Percentiles rank a stretch among this genome's conserved stretches.
phyloP scores from a whole-genome alignment of 495 filamentous ascomycete genomes.

The Penicillium turbatum region DNA sequence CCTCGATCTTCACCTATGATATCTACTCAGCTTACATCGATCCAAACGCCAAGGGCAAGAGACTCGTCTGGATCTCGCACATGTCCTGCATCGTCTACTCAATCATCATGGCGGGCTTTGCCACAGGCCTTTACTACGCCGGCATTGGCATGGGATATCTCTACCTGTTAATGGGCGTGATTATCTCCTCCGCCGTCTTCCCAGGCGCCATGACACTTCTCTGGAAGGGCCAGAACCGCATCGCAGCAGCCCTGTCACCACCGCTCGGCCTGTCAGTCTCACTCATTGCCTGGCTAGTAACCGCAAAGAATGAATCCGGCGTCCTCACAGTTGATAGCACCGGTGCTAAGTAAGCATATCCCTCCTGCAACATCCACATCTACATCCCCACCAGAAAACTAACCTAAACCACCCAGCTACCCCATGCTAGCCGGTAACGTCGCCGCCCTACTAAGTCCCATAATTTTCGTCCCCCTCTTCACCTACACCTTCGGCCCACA shows the following conservation, averaged over 20 bases:
- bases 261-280: slow-evolving; percentile 71
- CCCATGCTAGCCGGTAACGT: slow-evolving; percentile 89
- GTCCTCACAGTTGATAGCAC: slow-evolving; percentile 69
- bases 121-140: slow-evolving; percentile 71
- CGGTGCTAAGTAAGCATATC: slow-evolving; percentile 58
- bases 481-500: slow-evolving; percentile 70
- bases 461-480: slow-evolving; percentile 74
- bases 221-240: slow-evolving; percentile 81
- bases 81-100: slow-evolving; percentile 70
- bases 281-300: slow-evolving; percentile 87
- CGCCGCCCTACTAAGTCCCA: slow-evolving; percentile 72
- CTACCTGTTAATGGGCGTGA: slow-evolving; percentile 88
- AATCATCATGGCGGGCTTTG: slow-evolving; percentile 79
- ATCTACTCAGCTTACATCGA: slow-evolving; percentile 66
- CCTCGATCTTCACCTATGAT: slow-evolving; percentile 91
- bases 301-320: slow-evolving; percentile 72
- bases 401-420: slow-evolving; percentile 40
- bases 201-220: slow-evolving; percentile 76
- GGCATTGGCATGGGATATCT: slow-evolving; percentile 70
- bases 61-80: slow-evolving; percentile 84
- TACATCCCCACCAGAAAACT: background rate
- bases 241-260: slow-evolving; percentile 69
- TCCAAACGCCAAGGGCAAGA: slow-evolving; percentile 62
- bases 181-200: slow-evolving; percentile 81
- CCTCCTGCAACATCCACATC: background rate